Base-by-base conservation (phyloP, 2,329 filamentous ascomycete genomes). In the Cordyceps pruinosa region DNA sequence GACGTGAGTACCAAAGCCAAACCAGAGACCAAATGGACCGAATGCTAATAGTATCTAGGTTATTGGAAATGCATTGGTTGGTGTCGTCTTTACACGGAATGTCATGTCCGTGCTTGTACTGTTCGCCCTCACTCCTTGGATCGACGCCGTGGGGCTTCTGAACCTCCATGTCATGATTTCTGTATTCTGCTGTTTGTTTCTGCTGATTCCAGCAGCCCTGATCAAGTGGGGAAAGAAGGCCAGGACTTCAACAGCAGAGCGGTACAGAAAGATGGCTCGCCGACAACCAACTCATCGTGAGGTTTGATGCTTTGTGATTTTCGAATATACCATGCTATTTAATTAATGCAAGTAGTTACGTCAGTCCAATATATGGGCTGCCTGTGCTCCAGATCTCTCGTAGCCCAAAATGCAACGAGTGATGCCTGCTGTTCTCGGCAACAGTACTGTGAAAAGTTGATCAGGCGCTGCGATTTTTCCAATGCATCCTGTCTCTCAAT, bases 1-100 rank as follows among this genome's bases (percentile, higher is more conserved):
- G 69, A 72, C 56, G 71, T 73, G 60, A 58, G 60, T 61, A 9
- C 17, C 25, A 8, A 25, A 6, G 15, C 19, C 17, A 4, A 23
- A 21, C 17, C n/a, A 7, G 41, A 9, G 19, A n/a, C n/a, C 5
- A 19, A 5, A 10, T 49, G 15, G 10, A 5, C 13, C n/a, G 19
- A 25, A 52, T n/a, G 7, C 25, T 48, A n/a, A n/a, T 5, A 7
- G 7, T 6, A 15, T 17, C 4, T 50, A 67, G 65, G 59, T 67
- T 8, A 64, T 65, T 5, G 65, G 62, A 5, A 62, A 66, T 45
- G 61, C 63, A 1, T 57, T 66, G 7, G 64, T 66, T 9, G 64
- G 60, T 6, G 58, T 66, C 6, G 59, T 61, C 0, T 64, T 66
- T n/a, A 58, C 60, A 10, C 64, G 65, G 8, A 66, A 66, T 26